phyloP scores from a whole-genome alignment of 2,329 filamentous ascomycete species.

The Cladophialophora chaetospira region DNA sequence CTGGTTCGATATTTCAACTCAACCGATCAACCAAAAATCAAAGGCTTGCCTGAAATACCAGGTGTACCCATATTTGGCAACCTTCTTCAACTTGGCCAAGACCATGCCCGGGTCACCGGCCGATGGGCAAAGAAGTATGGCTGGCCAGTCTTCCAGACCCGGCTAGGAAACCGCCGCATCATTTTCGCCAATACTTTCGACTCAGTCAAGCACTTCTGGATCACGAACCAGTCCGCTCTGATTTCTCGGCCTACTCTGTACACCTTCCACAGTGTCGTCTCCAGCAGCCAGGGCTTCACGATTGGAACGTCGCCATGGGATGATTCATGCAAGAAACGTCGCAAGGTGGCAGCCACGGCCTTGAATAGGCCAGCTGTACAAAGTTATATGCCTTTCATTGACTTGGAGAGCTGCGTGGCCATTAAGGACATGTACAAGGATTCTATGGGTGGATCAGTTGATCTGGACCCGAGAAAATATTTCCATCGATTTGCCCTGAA shows the following conservation, averaged over 20 bases:
- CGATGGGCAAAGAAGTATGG: slow-evolving; percentile 64
- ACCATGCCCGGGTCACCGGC: slow-evolving; percentile 58
- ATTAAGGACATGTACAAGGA: slow-evolving; percentile 72
- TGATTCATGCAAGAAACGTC: slow-evolving; percentile 73
- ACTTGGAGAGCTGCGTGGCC: slow-evolving; percentile 71
- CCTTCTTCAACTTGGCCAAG: slow-evolving; percentile 60
- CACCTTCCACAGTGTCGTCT: slow-evolving; percentile 79
- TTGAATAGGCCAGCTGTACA: slow-evolving; percentile 75
- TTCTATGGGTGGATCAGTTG: slow-evolving; percentile 59
- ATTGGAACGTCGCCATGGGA: slow-evolving; percentile 85
- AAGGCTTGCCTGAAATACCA: slow-evolving; percentile 62
- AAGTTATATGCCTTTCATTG: slow-evolving; percentile 79
- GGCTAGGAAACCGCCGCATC: slow-evolving; percentile 56
- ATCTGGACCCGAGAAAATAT: slow-evolving; percentile 72
- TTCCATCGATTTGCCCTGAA: slow-evolving; percentile 77
- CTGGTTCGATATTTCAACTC: slow-evolving; percentile 47
- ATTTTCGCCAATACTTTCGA: slow-evolving; percentile 79
- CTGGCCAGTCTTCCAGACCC: slow-evolving; percentile 60
- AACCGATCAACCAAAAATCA: slow-evolving; percentile 63
- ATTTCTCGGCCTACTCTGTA: slow-evolving; percentile 78
- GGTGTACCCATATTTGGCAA: slow-evolving; percentile 66
- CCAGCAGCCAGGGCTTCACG: slow-evolving; percentile 74
- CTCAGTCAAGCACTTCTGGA: slow-evolving; percentile 71
- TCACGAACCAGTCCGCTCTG: slow-evolving; percentile 74
- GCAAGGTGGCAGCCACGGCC: slow-evolving; percentile 77